Evolutionary conservation across 805 yeast genomes (phyloP).

Genomic region (Candida pseudoglaebosa): DNA sequence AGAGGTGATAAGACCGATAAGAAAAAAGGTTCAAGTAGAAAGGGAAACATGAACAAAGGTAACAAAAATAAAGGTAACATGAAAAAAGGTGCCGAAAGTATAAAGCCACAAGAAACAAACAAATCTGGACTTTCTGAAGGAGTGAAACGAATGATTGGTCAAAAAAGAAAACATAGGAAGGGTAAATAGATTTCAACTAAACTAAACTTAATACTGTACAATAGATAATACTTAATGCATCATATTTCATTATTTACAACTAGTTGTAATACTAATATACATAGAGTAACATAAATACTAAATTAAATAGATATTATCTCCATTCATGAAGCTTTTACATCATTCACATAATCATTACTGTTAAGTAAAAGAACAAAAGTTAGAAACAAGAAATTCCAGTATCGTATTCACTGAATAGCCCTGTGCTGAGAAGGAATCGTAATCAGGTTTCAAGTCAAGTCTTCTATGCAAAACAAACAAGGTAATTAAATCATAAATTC

Average conservation of each 20-base stretch:
- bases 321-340: neutral
- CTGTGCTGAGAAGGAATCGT: too few species aligned
- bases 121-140: constrained; percentile 46
- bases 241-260: neutral
- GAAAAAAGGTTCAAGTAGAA: constrained; percentile 29
- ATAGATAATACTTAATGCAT: constrained; percentile 4
- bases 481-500: neutral
- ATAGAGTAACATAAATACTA: neutral
- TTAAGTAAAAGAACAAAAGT: neutral
- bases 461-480: neutral
- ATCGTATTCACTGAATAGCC: neutral
- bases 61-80: constrained; percentile 13
- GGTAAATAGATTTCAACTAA: constrained; percentile 22
- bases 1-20: constrained; percentile 15
- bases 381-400: neutral
- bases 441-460: too few species aligned
- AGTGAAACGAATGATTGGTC: constrained; percentile 61
- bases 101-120: constrained; percentile 14
- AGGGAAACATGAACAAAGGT: constrained; percentile 45
- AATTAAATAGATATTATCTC: neutral
- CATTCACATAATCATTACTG: constrained; percentile 1
- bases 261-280: constrained; percentile 4
- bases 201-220: constrained; percentile 2
- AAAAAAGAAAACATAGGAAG: constrained; percentile 65
- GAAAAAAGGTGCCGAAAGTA: constrained; percentile 12